These are phyloP conservation scores for Juglanconis oblonga DNA, from an alignment of 2,329 filamentous ascomycete species.

Conservation along the genomic window DNA sequence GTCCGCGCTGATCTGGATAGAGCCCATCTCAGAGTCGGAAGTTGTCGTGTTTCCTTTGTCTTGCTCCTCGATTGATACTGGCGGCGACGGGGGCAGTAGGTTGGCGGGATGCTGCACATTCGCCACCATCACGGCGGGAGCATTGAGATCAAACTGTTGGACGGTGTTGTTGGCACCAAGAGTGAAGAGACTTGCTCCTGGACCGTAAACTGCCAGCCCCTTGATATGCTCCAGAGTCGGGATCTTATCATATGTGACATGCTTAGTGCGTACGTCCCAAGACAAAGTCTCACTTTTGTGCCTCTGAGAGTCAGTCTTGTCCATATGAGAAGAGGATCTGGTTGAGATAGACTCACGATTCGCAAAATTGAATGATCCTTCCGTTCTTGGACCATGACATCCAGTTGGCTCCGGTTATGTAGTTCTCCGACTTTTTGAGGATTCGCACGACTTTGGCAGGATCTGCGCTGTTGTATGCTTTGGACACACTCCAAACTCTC, in stretches of 20 bases:
- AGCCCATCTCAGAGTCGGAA: conserved; percentile 53
- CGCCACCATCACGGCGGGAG: conserved; percentile 73
- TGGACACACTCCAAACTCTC: conserved; percentile 94
- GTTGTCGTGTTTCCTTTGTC: conserved; percentile 51
- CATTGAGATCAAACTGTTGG: conserved; percentile 93
- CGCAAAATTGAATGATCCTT: conserved; percentile 86
- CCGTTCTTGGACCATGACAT: conserved; percentile 99
- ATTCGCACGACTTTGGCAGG: conserved; percentile 86
- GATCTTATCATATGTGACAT: conserved; percentile 85
- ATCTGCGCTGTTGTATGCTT: conserved; percentile 68
- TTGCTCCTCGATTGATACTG: conserved; percentile 74
- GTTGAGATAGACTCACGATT: conserved; percentile 63
- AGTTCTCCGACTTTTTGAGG: conserved; percentile 75
- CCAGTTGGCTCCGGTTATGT: conserved; percentile 79
- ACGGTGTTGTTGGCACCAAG: conserved; percentile 83
- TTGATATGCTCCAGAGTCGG: conserved; percentile 79
- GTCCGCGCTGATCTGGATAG: conserved; percentile 54
- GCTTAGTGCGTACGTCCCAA: conserved; percentile 98
- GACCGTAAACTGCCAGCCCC: conserved; percentile 83
- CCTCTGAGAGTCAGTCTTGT: conserved; percentile 26
- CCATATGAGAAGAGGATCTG: background rate
- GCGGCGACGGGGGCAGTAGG: conserved; percentile 74
- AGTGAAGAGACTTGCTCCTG: conserved; percentile 89
- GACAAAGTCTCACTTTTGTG: conserved; percentile 76
- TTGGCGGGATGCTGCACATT: conserved; percentile 84